Evolutionary conservation across 768 basidiomycete genomes (phyloP).

Genomic region (Boletus pseudopeckii): DNA sequence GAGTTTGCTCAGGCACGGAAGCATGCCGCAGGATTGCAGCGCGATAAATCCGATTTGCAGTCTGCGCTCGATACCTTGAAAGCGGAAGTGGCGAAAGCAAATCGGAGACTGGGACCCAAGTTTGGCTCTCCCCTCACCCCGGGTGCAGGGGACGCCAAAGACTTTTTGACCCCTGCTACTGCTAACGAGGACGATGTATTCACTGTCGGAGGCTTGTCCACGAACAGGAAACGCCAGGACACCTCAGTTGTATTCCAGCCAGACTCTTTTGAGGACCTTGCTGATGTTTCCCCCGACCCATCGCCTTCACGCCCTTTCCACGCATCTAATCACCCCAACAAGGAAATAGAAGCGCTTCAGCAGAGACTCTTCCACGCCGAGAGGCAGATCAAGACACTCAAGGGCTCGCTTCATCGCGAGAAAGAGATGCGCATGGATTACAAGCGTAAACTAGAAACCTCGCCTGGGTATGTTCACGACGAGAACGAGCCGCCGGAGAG

Average conservation of each 20-base stretch:
- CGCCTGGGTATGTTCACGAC: constrained; percentile 35
- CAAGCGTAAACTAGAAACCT: constrained; percentile 48
- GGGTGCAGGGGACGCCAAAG: constrained; percentile 41
- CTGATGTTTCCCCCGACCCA: constrained; percentile 58
- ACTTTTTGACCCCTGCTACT: constrained; percentile 57
- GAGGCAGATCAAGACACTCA: constrained; percentile 78
- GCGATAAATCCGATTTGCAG: constrained; percentile 92
- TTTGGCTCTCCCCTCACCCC: constrained; percentile 77
- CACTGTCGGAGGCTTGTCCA: constrained; percentile 56
- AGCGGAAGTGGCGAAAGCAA: constrained; percentile 65
- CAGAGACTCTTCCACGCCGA: constrained; percentile 84
- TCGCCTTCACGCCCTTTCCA: constrained; percentile 62
- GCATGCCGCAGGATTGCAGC: constrained; percentile 78
- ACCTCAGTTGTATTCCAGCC: constrained; percentile 45
- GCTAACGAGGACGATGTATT: constrained; percentile 65
- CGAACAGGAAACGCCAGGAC: constrained; percentile 55
- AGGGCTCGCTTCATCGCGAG: constrained; percentile 75
- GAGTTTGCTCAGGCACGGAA: constrained; percentile 90
- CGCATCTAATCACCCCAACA: constrained; percentile 69
- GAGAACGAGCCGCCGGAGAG: constrained; percentile 39
- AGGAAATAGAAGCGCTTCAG: constrained; percentile 78
- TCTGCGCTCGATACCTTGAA: constrained; percentile 73
- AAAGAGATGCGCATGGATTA: constrained; percentile 77
- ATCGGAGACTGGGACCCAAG: constrained; percentile 51
- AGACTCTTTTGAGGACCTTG: constrained; percentile 46